These are phyloP conservation scores for Colletotrichum sp. DNA, from an alignment of 2,329 filamentous ascomycete species.

Conservation along the genomic window DNA sequence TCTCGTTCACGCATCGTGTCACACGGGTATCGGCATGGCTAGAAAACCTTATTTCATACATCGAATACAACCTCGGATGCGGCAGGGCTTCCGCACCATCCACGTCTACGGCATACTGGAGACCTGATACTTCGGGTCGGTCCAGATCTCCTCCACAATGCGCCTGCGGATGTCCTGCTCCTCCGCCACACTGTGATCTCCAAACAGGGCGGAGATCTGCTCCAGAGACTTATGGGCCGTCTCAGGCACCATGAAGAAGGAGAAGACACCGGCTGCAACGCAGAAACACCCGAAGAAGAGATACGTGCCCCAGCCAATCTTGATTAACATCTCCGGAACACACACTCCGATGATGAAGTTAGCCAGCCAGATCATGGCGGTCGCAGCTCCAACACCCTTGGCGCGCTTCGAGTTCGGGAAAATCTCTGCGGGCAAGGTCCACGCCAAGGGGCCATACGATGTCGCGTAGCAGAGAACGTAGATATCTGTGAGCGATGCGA, in stretches of 20 bases:
- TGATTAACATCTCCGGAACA: constrained; percentile 58
- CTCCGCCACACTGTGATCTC: constrained; percentile 14
- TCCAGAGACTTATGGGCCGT: constrained; percentile 52
- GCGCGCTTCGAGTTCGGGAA: constrained; percentile 38
- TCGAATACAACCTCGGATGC: not conserved
- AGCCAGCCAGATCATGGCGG: constrained; percentile 38
- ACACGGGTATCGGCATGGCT: not conserved
- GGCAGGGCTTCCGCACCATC: not conserved
- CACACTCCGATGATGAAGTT: constrained; percentile 51
- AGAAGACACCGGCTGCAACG: constrained; percentile 52
- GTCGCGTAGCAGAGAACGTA: constrained; percentile 34
- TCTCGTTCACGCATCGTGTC: not conserved
- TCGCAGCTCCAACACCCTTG: constrained; percentile 39
- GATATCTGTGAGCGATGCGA: constrained; percentile 24
- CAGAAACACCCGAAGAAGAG: constrained; percentile 62
- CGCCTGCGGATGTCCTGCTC: not conserved
- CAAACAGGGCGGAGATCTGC: constrained; percentile 47
- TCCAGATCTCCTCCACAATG: not conserved
- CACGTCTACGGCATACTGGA: not conserved
- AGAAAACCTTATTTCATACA: not conserved
- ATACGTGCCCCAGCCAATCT: constrained; percentile 52
- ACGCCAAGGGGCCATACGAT: constrained; percentile 38
- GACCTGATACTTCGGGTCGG: not conserved
- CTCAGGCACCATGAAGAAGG: constrained; percentile 53
- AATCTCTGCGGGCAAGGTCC: constrained; percentile 40